phyloP scores from a whole-genome alignment of 2,329 filamentous ascomycete species.

The Sporothrix inflata region DNA sequence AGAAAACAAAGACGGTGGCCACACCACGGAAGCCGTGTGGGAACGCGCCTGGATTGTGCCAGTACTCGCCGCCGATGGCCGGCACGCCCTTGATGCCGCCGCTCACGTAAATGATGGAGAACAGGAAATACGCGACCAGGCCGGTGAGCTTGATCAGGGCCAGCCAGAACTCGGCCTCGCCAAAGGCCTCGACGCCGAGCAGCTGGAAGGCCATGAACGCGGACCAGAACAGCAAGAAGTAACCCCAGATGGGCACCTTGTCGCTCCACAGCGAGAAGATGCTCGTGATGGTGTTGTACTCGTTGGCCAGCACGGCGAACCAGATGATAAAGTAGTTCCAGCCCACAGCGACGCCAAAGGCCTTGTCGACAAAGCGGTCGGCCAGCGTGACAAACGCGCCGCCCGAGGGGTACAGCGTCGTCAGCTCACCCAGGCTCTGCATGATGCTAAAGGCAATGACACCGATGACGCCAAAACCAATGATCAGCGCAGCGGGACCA shows the following conservation, averaged over 20 bases:
- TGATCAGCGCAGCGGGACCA: conserved; percentile 71
- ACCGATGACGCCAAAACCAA: conserved; percentile 73
- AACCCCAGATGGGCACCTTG: conserved; percentile 65
- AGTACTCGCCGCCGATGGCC: conserved; percentile 70
- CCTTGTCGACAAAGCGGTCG: conserved; percentile 71
- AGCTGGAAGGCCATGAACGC: conserved; percentile 70
- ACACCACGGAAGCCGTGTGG: conserved; percentile 68
- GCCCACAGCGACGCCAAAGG: conserved; percentile 68
- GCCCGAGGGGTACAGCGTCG: conserved; percentile 71
- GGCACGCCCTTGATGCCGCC: conserved; percentile 67
- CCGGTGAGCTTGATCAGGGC: conserved; percentile 72
- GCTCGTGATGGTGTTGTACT: conserved; percentile 70
- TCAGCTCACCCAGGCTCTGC: conserved; percentile 75
- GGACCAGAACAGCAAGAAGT: conserved; percentile 72
- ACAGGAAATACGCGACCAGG: conserved; percentile 72
- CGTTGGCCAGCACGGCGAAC: conserved; percentile 67
- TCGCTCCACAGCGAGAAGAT: conserved; percentile 70
- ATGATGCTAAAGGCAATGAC: conserved; percentile 70
- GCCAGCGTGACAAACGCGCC: conserved; percentile 73
- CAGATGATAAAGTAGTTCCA: conserved; percentile 75
- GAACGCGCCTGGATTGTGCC: conserved; percentile 72
- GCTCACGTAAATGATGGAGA: conserved; percentile 71
- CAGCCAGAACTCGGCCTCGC: conserved; percentile 80
- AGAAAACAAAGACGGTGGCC: conserved; percentile 69
- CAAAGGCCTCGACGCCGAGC: conserved; percentile 73